These are phyloP conservation scores for Aspergillus felis DNA, from an alignment of 2,329 filamentous ascomycete genomes.

Conservation along the genomic window DNA sequence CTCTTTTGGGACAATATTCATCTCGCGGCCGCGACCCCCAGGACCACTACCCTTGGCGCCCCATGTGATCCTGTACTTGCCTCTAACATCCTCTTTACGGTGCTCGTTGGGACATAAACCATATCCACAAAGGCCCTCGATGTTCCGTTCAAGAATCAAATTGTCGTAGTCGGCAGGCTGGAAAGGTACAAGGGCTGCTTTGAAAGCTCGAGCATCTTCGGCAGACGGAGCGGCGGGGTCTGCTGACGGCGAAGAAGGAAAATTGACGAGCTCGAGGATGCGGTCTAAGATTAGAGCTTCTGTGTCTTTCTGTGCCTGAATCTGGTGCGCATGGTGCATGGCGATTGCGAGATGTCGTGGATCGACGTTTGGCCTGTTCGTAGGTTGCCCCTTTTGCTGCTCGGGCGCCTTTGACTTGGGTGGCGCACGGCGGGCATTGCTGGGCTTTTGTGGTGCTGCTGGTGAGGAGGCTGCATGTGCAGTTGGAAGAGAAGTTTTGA, in stretches of 20 bases:
- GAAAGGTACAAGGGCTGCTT: slow-evolving; percentile 65
- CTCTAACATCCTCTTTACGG: slow-evolving; percentile 52
- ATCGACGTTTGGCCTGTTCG: slow-evolving; percentile 41
- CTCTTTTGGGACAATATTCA: slow-evolving; percentile 64
- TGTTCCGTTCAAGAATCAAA: slow-evolving; percentile 83
- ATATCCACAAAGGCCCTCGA: slow-evolving; percentile 78
- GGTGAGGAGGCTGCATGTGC: slow-evolving; percentile 39
- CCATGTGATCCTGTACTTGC: slow-evolving; percentile 65
- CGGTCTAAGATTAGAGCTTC: slow-evolving; percentile 69
- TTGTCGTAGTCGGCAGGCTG: slow-evolving; percentile 87
- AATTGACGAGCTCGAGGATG: slow-evolving; percentile 67
- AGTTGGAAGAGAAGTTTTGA: slow-evolving; percentile 55
- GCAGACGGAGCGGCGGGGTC: slow-evolving; percentile 52
- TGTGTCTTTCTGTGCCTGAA: slow-evolving; percentile 77
- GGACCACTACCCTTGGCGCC: slow-evolving; percentile 48
- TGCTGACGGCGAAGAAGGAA: slow-evolving; percentile 51
- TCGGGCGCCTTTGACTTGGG: slow-evolving; percentile 23
- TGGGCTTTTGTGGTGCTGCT: slow-evolving; percentile 42
- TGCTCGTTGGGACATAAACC: slow-evolving; percentile 68
- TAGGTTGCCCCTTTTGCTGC: slow-evolving; percentile 22
- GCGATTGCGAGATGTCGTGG: slow-evolving; percentile 58
- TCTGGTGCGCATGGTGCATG: slow-evolving; percentile 73
- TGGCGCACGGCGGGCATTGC: slow-evolving; percentile 28
- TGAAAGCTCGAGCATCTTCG: slow-evolving; percentile 63
- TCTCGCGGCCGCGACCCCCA: slow-evolving; percentile 48